These are phyloP conservation scores for Bruguiera hainesii DNA, from an alignment of 441 rosid genomes.

Conservation along the genomic window DNA sequence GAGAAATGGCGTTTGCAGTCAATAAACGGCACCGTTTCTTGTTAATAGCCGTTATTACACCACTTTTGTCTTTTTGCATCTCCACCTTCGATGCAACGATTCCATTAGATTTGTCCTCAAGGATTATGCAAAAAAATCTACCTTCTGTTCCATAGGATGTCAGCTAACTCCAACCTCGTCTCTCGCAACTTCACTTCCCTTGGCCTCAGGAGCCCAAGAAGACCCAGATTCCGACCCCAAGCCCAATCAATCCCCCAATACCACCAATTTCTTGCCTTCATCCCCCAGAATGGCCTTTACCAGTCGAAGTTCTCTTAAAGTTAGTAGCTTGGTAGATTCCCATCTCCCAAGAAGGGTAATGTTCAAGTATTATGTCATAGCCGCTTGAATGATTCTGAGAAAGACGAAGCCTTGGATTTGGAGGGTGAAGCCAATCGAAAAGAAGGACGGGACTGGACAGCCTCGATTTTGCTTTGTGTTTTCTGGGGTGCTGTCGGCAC, in stretches of 20 bases:
- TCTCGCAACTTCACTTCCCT: conserved; percentile 53
- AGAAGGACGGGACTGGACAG: conserved; percentile 63
- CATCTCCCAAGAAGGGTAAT: conserved; percentile 21
- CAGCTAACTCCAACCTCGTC: conserved; percentile 39
- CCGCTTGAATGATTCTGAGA: conserved; percentile 42
- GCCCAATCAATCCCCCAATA: conserved; percentile 11
- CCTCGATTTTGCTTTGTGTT: conserved; percentile 61
- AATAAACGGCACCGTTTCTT: background rate
- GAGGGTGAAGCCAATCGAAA: conserved; percentile 14
- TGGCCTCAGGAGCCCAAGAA: conserved; percentile 25
- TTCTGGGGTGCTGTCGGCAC: conserved; percentile 74
- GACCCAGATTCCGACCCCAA: conserved; percentile 16
- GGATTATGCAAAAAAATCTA: no score
- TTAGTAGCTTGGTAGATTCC: conserved; percentile 10
- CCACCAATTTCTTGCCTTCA: conserved; percentile 18
- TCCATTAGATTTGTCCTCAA: no score
- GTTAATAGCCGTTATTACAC: no score
- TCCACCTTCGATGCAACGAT: no score
- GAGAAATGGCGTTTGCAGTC: background rate
- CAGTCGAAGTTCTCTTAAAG: conserved; percentile 20
- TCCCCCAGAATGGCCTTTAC: conserved; percentile 16
- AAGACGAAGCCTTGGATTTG: conserved; percentile 27
- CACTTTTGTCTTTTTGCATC: no score
- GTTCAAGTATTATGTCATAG: conserved; percentile 37
- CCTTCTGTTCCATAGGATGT: conserved; percentile 28